Evolutionary conservation across 139 green algal species (phyloP).

Genomic region (Nannochloris sp.): DNA sequence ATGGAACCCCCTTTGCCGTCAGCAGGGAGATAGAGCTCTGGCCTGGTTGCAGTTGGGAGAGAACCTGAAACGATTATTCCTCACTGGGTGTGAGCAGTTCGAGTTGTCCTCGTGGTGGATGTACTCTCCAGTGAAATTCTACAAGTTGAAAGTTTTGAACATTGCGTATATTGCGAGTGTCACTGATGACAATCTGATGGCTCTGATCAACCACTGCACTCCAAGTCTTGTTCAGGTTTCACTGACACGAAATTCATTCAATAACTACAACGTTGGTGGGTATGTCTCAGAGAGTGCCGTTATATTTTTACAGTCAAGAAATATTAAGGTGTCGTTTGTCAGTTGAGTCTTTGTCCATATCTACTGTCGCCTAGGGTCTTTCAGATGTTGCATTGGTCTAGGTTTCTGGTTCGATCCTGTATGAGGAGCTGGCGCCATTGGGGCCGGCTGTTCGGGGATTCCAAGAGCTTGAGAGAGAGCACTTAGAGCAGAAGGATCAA

Average conservation of each 20-base stretch:
- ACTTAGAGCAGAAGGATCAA: conserved; percentile 12
- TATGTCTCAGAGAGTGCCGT: neutral
- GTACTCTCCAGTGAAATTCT: neutral
- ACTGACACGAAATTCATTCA: neutral
- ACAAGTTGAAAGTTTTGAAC: neutral
- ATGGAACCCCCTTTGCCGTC: neutral
- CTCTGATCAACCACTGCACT: neutral
- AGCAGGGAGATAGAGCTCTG: neutral
- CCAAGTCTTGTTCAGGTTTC: neutral
- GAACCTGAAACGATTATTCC: neutral
- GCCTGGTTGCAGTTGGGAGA: no score
- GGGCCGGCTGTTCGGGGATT: neutral
- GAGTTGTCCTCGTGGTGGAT: neutral
- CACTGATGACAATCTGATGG: neutral
- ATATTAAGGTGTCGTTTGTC: no score
- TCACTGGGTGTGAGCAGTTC: neutral
- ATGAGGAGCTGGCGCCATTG: neutral
- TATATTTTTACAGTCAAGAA: no score
- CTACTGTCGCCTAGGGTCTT: neutral
- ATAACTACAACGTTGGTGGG: neutral
- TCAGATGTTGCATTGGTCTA: neutral
- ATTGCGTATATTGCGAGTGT: neutral
- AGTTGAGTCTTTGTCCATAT: neutral
- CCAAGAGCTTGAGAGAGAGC: conserved; percentile 18
- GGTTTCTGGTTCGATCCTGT: neutral